Evolutionary conservation across 179 eudicot genomes (phyloP).

Genomic region (Beta corolliflora): DNA sequence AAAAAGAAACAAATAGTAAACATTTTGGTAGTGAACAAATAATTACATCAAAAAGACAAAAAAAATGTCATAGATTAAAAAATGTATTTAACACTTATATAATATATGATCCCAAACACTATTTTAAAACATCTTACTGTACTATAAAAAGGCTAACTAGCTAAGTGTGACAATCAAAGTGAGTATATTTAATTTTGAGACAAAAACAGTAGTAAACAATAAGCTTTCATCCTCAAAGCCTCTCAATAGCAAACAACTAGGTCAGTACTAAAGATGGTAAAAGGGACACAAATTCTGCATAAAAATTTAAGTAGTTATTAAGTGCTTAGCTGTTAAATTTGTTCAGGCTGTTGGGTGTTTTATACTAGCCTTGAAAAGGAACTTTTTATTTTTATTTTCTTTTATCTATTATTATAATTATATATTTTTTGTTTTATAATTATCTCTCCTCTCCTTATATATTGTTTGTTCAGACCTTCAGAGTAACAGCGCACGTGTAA

Average conservation of each 20-base stretch:
- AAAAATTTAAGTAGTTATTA: not conserved
- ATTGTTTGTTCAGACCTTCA: constrained; percentile 13
- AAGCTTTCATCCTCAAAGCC: not conserved
- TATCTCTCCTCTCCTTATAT: not conserved
- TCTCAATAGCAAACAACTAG: constrained; percentile 4
- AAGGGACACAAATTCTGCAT: not conserved
- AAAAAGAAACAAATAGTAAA: no score
- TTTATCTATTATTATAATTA: no score
- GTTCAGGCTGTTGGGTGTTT: not conserved
- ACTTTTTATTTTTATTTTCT: not conserved
- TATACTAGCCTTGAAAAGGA: constrained; percentile 16
- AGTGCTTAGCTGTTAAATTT: constrained; percentile 17
- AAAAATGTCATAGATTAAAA: no score
- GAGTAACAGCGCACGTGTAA: constrained; percentile 28
- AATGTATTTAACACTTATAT: no score
- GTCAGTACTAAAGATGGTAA: not conserved
- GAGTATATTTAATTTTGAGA: not conserved
- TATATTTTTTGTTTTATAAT: no score
- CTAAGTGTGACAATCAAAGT: not conserved
- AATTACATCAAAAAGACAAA: no score
- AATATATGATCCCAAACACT: no score
- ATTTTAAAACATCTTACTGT: no score
- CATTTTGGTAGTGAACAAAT: no score
- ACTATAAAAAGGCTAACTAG: no score
- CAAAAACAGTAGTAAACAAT: not conserved